Conservation (phyloP, 225 moss, liverwort and hornwort genomes). For the Lunularia cruciata region DNA sequence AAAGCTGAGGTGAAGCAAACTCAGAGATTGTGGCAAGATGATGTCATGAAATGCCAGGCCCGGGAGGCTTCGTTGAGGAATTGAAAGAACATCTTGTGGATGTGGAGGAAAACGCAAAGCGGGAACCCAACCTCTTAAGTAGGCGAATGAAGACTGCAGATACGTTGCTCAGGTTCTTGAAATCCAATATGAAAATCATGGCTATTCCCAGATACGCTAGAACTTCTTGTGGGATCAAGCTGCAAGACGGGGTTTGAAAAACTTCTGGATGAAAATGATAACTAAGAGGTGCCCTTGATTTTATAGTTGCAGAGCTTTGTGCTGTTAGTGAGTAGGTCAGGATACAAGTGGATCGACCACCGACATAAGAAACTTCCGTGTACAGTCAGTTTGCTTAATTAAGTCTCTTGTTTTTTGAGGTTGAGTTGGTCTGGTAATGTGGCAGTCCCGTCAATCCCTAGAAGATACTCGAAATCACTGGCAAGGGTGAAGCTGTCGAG, state of each 20-base stretch:
- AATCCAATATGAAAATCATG: conserved; percentile 43
- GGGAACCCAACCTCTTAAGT: conserved; percentile 9
- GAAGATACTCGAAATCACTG: no score
- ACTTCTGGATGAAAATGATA: conserved; percentile 39
- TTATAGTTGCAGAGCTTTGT: conserved; percentile 40
- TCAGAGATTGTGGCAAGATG: conserved; percentile 22
- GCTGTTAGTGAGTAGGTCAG: conserved; percentile 40
- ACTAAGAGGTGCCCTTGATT: conserved; percentile 35
- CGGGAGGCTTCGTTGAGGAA: conserved; percentile 10
- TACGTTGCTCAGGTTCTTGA: conserved; percentile 34
- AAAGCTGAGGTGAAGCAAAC: conserved; percentile 17
- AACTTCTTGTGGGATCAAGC: conserved; percentile 39
- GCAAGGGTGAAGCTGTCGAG: no score
- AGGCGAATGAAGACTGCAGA: conserved; percentile 41
- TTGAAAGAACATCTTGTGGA: conserved; percentile 28
- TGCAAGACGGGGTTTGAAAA: conserved; percentile 35
- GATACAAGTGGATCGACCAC: conserved; percentile 30
- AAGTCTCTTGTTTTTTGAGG: neutral
- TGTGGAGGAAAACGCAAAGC: conserved; percentile 23
- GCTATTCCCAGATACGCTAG: conserved; percentile 36
- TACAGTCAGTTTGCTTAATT: neutral
- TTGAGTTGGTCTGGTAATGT: no score
- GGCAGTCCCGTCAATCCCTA: neutral
- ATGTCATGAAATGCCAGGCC: conserved; percentile 2
- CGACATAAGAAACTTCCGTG: neutral